phyloP scores from a whole-genome alignment of 1,284 basidiomycete species.

The Xanthoconium separans region DNA sequence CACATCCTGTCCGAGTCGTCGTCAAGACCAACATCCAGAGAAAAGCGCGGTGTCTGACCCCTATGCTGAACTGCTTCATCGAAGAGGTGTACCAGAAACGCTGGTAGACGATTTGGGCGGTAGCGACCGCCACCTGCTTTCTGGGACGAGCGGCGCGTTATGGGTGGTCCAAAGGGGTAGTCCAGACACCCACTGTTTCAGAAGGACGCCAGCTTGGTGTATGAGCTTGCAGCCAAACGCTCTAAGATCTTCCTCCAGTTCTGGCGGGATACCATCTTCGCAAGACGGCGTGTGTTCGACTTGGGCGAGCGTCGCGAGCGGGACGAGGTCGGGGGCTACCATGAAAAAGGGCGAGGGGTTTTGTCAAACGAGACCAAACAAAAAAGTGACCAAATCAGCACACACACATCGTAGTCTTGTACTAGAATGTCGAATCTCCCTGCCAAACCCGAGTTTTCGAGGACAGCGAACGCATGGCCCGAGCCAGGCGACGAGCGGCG shows the following conservation, averaged over 20 bases:
- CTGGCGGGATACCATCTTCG: slow-evolving; percentile 76
- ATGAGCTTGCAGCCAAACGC: slow-evolving; percentile 91
- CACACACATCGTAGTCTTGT: neutral
- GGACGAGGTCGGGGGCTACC: slow-evolving; percentile 65
- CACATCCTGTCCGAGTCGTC: slow-evolving; percentile 67
- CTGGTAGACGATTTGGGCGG: slow-evolving; percentile 95
- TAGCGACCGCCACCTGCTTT: slow-evolving; percentile 95
- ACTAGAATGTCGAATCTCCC: slow-evolving; percentile 34
- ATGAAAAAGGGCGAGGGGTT: slow-evolving; percentile 1
- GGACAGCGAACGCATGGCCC: slow-evolving; percentile 14
- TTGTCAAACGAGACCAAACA: slow-evolving; percentile 24
- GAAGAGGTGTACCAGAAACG: slow-evolving; percentile 97
- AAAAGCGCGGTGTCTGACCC: slow-evolving; percentile 49
- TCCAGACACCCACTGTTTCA: slow-evolving; percentile 70
- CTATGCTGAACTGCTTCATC: slow-evolving; percentile 89
- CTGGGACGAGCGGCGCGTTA: slow-evolving; percentile 40
- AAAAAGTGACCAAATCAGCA: neutral
- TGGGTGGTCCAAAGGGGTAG: neutral
- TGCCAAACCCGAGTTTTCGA: slow-evolving; percentile 34
- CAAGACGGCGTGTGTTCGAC: slow-evolving; percentile 77
- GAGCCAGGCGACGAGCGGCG: slow-evolving; percentile 29
- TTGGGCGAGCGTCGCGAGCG: slow-evolving; percentile 81
- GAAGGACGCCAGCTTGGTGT: slow-evolving; percentile 89
- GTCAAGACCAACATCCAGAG: slow-evolving; percentile 6
- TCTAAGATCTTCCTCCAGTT: slow-evolving; percentile 85